These are phyloP conservation scores for Lecanoromycetidae sp. DNA, from an alignment of 2,329 filamentous ascomycete genomes.

Conservation along the genomic window DNA sequence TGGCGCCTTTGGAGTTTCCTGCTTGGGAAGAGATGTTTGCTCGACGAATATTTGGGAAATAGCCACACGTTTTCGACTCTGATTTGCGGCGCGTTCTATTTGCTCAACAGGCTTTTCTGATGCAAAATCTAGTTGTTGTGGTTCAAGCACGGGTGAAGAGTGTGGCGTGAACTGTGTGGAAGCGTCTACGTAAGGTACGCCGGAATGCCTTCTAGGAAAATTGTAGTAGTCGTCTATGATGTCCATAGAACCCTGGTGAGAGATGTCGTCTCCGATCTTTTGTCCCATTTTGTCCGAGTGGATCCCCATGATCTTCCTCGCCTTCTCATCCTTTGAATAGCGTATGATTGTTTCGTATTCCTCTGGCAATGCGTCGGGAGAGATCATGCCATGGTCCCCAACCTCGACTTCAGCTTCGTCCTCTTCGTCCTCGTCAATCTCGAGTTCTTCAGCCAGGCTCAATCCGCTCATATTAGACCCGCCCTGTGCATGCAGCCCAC, in stretches of 20 bases:
- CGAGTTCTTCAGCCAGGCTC: slow-evolving; percentile 82
- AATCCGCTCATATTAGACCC: slow-evolving; percentile 50
- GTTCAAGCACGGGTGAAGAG: slow-evolving; percentile 49
- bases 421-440: slow-evolving; percentile 67
- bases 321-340: slow-evolving; percentile 29
- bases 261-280: neutral
- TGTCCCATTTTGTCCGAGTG: slow-evolving; percentile 20
- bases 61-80: slow-evolving; percentile 55
- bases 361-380: slow-evolving; percentile 32
- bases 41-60: slow-evolving; percentile 23
- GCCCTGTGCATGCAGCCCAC: slow-evolving; percentile 41
- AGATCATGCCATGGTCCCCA: slow-evolving; percentile 54
- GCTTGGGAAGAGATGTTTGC: slow-evolving; percentile 3
- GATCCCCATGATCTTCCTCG: slow-evolving; percentile 35
- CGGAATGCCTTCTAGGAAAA: slow-evolving; percentile 41
- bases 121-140: neutral
- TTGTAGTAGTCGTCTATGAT: slow-evolving; percentile 18
- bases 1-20: neutral
- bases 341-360: slow-evolving; percentile 26
- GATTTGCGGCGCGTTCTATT: slow-evolving; percentile 48
- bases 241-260: slow-evolving; percentile 1
- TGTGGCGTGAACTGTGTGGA: slow-evolving; percentile 76
- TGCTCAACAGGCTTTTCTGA: slow-evolving; percentile 5
- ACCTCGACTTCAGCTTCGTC: slow-evolving; percentile 46
- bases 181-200: slow-evolving; percentile 54